Conservation (phyloP, 345 rosid species). For the Aethionema arabicum region DNA sequence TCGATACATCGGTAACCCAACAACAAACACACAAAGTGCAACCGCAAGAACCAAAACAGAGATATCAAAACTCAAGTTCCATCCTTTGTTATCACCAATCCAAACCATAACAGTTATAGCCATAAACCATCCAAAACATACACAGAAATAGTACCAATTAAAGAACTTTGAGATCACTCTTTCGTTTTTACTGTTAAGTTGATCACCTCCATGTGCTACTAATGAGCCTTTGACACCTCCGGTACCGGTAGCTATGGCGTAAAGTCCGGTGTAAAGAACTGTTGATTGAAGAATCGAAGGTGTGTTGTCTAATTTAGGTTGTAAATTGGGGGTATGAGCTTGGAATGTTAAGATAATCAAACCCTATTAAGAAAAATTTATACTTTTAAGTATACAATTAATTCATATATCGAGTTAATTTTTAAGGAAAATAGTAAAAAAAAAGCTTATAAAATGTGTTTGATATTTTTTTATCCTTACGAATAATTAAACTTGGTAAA, state of each 20-base stretch:
- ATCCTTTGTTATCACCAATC: slow-evolving; percentile 51
- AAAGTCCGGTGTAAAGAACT: slow-evolving; percentile 46
- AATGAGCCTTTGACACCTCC: slow-evolving; percentile 55
- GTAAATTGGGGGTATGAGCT: slow-evolving; percentile 39
- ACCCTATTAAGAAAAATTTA: slow-evolving; percentile 40
- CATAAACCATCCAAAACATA: slow-evolving; percentile 49
- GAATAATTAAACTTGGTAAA: too few relatives aligned
- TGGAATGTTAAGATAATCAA: slow-evolving; percentile 48
- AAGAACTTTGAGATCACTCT: slow-evolving; percentile 48
- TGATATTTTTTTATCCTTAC: too few relatives aligned
- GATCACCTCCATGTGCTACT: slow-evolving; percentile 65
- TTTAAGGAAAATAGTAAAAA: too few relatives aligned
- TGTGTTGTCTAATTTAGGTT: slow-evolving; percentile 30
- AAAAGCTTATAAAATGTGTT: too few relatives aligned
- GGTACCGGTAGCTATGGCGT: slow-evolving; percentile 45
- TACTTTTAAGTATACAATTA: too few relatives aligned
- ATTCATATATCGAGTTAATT: too few relatives aligned
- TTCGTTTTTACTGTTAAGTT: slow-evolving; percentile 42
- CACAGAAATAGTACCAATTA: slow-evolving; percentile 57
- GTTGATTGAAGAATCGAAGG: slow-evolving; percentile 42
- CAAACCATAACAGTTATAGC: slow-evolving; percentile 47
- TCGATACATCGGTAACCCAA: slow-evolving; percentile 47
- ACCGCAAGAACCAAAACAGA: slow-evolving; percentile 31
- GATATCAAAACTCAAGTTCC: slow-evolving; percentile 42
- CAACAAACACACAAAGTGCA: slow-evolving; percentile 40